These are phyloP conservation scores for Carex cristatella DNA, from an alignment of 176 grass and related monocot genomes.

Conservation along the genomic window DNA sequence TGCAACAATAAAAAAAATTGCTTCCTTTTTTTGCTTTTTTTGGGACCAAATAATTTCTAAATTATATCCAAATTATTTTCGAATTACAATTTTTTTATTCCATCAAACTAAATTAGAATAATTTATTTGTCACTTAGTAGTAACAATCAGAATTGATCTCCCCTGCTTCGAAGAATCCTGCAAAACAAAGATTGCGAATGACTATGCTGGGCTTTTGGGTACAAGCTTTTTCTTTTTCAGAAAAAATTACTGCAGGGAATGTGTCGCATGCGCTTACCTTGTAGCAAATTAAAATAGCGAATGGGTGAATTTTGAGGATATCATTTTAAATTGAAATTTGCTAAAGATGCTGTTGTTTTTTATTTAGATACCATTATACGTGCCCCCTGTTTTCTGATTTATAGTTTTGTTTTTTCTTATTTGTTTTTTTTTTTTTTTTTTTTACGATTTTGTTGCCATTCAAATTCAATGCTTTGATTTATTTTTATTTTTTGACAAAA, in stretches of 20 bases:
- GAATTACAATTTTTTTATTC: too few species aligned
- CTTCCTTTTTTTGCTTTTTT: too few species aligned
- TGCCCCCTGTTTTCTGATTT: background rate
- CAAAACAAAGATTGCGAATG: background rate
- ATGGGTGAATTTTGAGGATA: background rate
- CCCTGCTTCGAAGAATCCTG: too few species aligned
- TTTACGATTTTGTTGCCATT: background rate
- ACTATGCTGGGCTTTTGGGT: background rate
- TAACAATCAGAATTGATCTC: too few species aligned
- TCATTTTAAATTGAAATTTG: background rate
- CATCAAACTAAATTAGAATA: too few species aligned
- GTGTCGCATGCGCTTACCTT: background rate
- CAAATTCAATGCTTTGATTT: too few species aligned
- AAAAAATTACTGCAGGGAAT: background rate
- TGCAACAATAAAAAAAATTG: too few species aligned
- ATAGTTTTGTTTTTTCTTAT: background rate
- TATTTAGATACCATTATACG: background rate
- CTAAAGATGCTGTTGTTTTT: background rate
- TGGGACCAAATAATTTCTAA: too few species aligned
- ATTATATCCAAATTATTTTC: too few species aligned
- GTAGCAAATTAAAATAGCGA: background rate
- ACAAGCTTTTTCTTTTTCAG: background rate
- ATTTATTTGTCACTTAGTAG: too few species aligned
- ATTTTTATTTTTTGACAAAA: too few species aligned
- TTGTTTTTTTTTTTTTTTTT: background rate